Percentiles rank a stretch among this genome's conserved stretches.
These are phyloP conservation scores for Ganoderma sinense DNA, from an alignment of 1,284 basidiomycete genomes.

Conservation along the genomic window DNA sequence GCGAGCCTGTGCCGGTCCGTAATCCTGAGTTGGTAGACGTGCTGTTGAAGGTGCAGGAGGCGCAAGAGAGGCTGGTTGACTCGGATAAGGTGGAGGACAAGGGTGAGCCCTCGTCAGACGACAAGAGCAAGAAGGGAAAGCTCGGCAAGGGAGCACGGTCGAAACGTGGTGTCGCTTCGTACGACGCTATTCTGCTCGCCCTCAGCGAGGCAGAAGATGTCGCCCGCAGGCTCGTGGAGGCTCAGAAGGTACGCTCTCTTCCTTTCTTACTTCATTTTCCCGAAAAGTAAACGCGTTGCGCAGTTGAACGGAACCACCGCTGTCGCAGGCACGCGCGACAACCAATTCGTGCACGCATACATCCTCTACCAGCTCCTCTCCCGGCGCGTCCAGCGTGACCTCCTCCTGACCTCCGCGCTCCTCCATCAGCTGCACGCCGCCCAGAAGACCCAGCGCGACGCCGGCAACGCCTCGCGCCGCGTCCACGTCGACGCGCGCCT, in stretches of 20 bases:
- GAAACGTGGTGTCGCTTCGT: constrained; percentile 80
- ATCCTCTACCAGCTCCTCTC: constrained; percentile 88
- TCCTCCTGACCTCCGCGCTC: constrained; percentile 79
- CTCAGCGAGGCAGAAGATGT: constrained; percentile 90
- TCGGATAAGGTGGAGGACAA: constrained; percentile 39
- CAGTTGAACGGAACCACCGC: constrained; percentile 53
- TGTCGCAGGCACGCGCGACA: constrained; percentile 64
- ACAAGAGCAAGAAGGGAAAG: constrained; percentile 46
- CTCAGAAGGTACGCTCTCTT: constrained; percentile 67
- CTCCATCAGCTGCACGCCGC: constrained; percentile 48
- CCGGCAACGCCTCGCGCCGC: constrained; percentile 49
- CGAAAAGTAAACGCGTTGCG: neutral
- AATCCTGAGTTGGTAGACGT: constrained; percentile 94
- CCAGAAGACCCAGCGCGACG: constrained; percentile 32
- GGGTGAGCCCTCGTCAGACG: constrained; percentile 5
- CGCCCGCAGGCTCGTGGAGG: constrained; percentile 79
- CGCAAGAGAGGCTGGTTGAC: constrained; percentile 61
- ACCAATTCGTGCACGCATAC: constrained; percentile 86
- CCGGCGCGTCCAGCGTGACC: constrained; percentile 87
- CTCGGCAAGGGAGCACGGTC: constrained; percentile 53
- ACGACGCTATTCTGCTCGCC: constrained; percentile 83
- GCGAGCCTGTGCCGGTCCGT: constrained; percentile 83
- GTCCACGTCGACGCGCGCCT: constrained; percentile 70
- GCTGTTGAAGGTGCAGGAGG: constrained; percentile 84
- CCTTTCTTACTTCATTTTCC: neutral